Conservation (phyloP, 2,329 filamentous ascomycete genomes). For the Ophiostoma ips region DNA sequence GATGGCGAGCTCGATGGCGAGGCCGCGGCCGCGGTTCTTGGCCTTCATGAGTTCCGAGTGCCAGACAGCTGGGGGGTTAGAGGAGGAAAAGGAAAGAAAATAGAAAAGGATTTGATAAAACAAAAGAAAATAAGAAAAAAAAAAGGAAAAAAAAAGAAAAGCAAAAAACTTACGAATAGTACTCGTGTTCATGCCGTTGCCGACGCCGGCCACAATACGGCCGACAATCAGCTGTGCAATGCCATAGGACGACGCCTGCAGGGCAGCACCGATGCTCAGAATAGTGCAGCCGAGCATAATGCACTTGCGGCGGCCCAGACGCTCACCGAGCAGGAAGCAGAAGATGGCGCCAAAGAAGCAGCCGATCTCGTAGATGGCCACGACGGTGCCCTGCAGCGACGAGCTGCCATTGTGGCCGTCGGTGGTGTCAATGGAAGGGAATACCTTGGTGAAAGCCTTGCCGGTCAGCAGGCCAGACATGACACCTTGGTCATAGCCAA, state of each 20-base stretch:
- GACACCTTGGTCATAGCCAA: conserved; percentile 17
- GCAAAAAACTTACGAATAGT: conserved; percentile 20
- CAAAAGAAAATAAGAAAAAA: background rate
- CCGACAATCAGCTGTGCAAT: conserved; percentile 34
- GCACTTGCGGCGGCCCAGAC: conserved; percentile 6
- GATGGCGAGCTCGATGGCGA: conserved; percentile 15
- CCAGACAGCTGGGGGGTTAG: conserved; percentile 9
- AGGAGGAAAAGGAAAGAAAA: background rate
- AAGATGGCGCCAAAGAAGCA: conserved; percentile 10
- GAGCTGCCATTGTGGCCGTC: conserved; percentile 11
- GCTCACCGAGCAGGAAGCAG: conserved; percentile 3
- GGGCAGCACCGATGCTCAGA: conserved; percentile 1
- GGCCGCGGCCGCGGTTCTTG: conserved; percentile 22
- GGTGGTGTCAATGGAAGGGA: conserved; percentile 22
- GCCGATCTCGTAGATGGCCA: conserved; percentile 33
- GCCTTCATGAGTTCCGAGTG: conserved; percentile 28
- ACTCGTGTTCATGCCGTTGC: conserved; percentile 37
- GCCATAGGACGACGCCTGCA: conserved; percentile 20
- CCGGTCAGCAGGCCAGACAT: conserved; percentile 42
- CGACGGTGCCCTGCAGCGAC: conserved; percentile 20
- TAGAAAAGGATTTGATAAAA: no score
- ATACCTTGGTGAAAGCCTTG: conserved; percentile 24
- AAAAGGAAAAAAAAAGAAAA: background rate
- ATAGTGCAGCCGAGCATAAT: conserved; percentile 3
- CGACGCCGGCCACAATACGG: conserved; percentile 37